A percentile compares a stretch with the other conserved stretches of the same genome.
Evolutionary conservation across 257 asterid species (phyloP).

Genomic region (Nicotiana sylvestris): DNA sequence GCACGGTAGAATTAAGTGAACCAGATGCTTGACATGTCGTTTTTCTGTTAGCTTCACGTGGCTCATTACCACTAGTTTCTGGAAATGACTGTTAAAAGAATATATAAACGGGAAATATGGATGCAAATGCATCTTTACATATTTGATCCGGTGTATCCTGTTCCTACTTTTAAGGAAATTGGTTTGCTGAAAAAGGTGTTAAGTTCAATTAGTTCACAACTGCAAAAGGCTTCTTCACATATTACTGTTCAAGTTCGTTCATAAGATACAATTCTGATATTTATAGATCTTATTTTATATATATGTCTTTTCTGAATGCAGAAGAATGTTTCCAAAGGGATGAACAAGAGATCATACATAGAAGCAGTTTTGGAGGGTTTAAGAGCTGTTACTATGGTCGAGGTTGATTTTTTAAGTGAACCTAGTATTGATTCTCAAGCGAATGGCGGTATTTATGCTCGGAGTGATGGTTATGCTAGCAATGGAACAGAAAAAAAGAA

Average conservation of each 20-base stretch:
- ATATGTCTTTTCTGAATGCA: constrained; percentile 20
- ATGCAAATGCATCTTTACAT: neutral
- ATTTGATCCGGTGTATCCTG: neutral
- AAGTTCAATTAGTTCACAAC: neutral
- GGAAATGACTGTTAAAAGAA: neutral
- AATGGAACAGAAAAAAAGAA: constrained; percentile 42
- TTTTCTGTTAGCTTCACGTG: neutral
- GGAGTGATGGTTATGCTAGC: constrained; percentile 6
- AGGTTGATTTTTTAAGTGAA: constrained; percentile 44
- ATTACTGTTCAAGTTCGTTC: neutral
- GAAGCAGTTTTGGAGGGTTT: constrained; percentile 82
- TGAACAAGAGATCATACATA: constrained; percentile 86
- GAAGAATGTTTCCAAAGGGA: constrained; percentile 78
- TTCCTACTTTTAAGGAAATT: neutral
- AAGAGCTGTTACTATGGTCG: constrained; percentile 50
- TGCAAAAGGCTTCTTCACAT: neutral
- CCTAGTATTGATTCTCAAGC: constrained; percentile 26
- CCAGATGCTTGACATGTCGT: neutral
- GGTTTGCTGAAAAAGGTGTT: neutral
- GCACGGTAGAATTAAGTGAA: neutral
- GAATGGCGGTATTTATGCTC: constrained; percentile 17
- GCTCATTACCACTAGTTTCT: neutral
- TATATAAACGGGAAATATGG: neutral
- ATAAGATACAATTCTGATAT: neutral
- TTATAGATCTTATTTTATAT: neutral